Base-by-base conservation (phyloP, 805 yeast species). In the Wickerhamiella kazuoi region DNA sequence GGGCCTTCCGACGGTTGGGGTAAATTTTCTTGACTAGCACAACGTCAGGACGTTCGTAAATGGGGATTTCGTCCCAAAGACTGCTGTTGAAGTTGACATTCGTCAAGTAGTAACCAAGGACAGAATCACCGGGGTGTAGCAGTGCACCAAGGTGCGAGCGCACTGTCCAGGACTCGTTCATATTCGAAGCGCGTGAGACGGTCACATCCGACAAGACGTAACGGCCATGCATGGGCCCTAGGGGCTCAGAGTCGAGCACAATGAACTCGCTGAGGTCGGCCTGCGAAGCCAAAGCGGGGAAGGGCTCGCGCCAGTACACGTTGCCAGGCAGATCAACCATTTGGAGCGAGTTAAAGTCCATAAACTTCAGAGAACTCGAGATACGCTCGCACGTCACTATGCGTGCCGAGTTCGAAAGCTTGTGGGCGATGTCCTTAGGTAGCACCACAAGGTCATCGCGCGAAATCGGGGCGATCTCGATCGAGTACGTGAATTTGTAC, bases 391-490 rank as follows among this genome's bases (percentile, higher is more conserved):
- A 86, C 43, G 86, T 55, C 7, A 83, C 95, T 41, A 83, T 64
- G 52, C 80, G 74, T 24, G 81, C 62, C 41, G 83, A 79, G 55
- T 78, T 75, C 43, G 95, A 93, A 66, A 82, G 54, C 6, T 79
- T 69, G 46, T 74, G 72, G 7, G 97, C 95, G 47, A 86, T 59
- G 50, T 72, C 74, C 51, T 73, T 71, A 13, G 98, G 98, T 48
- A 90, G 65, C 26, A 87, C 82, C 20, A 90, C 94, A 50, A 90
- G 67, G 57, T 93, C 98, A 55, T 90, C 99, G 60, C 90, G 80
- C 71, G 98, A 90, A 33, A 93, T 75, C 16, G 98, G 98, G 2
- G 81, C 94, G 49, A 90, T 76, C 62, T 90, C 99, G 34, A 87
- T 79, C 17, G 96, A 82, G 55, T 69, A 87, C 5, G 96, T 70